These are phyloP conservation scores for Boletales sp. DNA, from an alignment of 768 basidiomycete genomes.

Conservation along the genomic window DNA sequence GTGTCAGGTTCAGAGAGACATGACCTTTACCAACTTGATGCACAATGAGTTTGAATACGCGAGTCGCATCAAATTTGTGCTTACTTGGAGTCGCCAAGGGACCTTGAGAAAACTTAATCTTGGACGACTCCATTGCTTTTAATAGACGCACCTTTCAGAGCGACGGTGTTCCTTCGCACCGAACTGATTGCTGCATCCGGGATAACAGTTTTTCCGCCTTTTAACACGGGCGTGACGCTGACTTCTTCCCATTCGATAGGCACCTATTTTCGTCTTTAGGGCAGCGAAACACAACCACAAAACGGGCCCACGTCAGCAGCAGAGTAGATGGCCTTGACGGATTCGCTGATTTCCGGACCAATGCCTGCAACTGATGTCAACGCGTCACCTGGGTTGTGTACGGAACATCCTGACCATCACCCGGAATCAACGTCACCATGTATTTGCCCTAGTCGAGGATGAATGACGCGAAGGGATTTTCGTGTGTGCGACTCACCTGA, in stretches of 20 bases:
- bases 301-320: conserved; percentile 66
- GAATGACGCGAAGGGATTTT: neutral
- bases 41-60: conserved; percentile 11
- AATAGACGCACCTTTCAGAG: conserved; percentile 75
- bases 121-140: neutral
- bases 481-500: conserved; percentile 54
- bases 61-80: conserved; percentile 30
- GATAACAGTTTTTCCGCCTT: conserved; percentile 95
- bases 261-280: conserved; percentile 52
- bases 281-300: conserved; percentile 3
- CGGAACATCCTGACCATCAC: conserved; percentile 65
- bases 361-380: conserved; percentile 60
- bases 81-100: conserved; percentile 96
- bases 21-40: conserved; percentile 94
- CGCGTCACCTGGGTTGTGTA: conserved; percentile 2
- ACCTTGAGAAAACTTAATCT: conserved; percentile 42
- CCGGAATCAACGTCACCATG: conserved; percentile 92
- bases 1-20: conserved; percentile 95
- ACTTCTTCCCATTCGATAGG: conserved; percentile 99
- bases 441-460: conserved; percentile 76
- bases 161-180: conserved; percentile 96
- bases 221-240: conserved; percentile 89
- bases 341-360: conserved; percentile 97
- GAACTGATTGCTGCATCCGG: conserved; percentile 88
- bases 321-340: conserved; percentile 89